Evolutionary conservation across 192 early-diverging fungal genomes (phyloP).

Genomic region (Gamsiella multidivaricata): DNA sequence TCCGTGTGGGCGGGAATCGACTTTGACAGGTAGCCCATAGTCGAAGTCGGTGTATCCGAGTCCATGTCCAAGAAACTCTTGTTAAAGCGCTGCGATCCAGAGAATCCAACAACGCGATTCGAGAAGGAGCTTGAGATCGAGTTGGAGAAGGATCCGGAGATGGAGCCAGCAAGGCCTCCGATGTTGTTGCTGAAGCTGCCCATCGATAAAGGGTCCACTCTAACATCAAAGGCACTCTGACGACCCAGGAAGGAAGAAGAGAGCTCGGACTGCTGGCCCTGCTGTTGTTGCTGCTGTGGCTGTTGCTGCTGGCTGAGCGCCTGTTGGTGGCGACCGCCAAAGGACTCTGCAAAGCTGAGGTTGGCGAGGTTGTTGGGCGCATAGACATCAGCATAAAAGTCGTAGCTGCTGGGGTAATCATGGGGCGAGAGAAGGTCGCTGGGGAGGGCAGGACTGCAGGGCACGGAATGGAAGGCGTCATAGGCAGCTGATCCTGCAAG

Average conservation of each 20-base stretch:
- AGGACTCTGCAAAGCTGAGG: constrained; percentile 57
- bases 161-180: constrained; percentile 42
- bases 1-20: constrained; percentile 59
- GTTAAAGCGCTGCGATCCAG: constrained; percentile 46
- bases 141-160: constrained; percentile 47
- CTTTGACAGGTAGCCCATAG: constrained; percentile 59
- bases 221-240: constrained; percentile 38
- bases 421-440: constrained; percentile 67
- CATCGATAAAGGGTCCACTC: constrained; percentile 51
- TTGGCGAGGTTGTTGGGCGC: constrained; percentile 55
- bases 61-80: constrained; percentile 57
- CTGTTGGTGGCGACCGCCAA: constrained; percentile 43
- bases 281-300: constrained; percentile 54
- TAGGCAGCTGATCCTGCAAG: constrained; percentile 51
- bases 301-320: constrained; percentile 51
- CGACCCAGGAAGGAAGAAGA: constrained; percentile 40
- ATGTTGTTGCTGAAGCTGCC: constrained; percentile 51
- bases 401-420: constrained; percentile 61
- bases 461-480: constrained; percentile 56
- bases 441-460: constrained; percentile 60
- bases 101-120: constrained; percentile 46
- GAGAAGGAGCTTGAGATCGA: constrained; percentile 45
- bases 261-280: constrained; percentile 38
- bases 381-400: constrained; percentile 63
- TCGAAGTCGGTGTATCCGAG: constrained; percentile 34